These are phyloP conservation scores for Chaetomium cochliodes DNA, from an alignment of 495 filamentous ascomycete species.

Conservation along the genomic window DNA sequence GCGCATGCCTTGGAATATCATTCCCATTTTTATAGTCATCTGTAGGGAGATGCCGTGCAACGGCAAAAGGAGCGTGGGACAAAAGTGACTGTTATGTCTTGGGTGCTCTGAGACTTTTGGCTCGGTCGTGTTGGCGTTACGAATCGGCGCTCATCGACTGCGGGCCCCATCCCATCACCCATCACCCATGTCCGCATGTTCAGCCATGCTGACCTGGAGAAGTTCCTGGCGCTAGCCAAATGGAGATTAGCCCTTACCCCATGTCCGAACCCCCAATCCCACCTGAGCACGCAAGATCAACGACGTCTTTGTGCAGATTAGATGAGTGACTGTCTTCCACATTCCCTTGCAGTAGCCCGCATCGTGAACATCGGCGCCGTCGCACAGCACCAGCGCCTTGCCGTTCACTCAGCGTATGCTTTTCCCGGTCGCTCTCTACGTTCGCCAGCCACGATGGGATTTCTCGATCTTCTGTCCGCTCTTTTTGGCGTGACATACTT, in stretches of 20 bases:
- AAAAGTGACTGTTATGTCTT: no score
- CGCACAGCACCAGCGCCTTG: neutral
- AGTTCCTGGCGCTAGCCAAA: constrained; percentile 1
- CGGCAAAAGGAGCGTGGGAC: no score
- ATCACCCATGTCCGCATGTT: neutral
- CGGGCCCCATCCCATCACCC: neutral
- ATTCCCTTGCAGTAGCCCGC: neutral
- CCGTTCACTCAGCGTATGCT: neutral
- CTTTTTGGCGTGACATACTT: constrained; percentile 62
- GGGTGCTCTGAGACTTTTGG: no score
- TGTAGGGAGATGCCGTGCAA: no score
- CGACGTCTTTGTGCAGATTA: neutral
- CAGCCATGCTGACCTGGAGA: neutral
- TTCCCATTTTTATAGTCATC: no score
- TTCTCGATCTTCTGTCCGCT: constrained; percentile 46
- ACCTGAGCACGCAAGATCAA: neutral
- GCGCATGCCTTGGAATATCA: no score
- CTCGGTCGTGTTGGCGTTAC: neutral
- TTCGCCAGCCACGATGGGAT: neutral
- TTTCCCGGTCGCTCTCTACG: neutral
- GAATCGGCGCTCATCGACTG: neutral
- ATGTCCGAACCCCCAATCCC: neutral
- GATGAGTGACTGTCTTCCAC: neutral
- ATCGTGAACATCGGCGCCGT: constrained; percentile 2
- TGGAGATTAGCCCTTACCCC: neutral